Evolutionary conservation across 2,329 filamentous ascomycete genomes (phyloP).

Genomic region (Alternaria postmessia): DNA sequence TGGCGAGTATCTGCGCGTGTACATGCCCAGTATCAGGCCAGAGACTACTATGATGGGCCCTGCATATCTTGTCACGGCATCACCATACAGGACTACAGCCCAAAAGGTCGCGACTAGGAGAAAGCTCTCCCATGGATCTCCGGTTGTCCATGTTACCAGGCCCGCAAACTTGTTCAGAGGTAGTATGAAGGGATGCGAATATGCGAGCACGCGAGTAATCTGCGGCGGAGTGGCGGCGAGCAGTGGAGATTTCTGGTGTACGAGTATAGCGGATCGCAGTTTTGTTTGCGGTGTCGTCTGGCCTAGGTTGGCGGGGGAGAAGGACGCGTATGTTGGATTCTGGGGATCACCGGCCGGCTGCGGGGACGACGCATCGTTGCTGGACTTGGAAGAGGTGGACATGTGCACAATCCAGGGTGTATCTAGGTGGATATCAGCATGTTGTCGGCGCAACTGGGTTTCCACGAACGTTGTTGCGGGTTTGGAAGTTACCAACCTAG

Average conservation of each 20-base stretch:
- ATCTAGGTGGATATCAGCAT: slow-evolving; percentile 47
- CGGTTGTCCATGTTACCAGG: slow-evolving; percentile 90
- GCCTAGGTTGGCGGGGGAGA: slow-evolving; percentile 83
- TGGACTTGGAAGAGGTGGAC: slow-evolving; percentile 49
- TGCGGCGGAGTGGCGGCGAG: slow-evolving; percentile 93
- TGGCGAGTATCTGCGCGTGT: slow-evolving; percentile 86
- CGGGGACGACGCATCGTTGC: slow-evolving; percentile 50
- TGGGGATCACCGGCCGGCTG: slow-evolving; percentile 48
- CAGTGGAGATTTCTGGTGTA: slow-evolving; percentile 95
- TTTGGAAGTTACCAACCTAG: slow-evolving; percentile 46
- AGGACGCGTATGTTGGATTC: slow-evolving; percentile 80
- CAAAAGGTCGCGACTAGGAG: slow-evolving; percentile 85
- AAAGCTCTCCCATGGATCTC: slow-evolving; percentile 97
- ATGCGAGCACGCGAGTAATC: slow-evolving; percentile 90
- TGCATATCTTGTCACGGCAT: slow-evolving; percentile 78
- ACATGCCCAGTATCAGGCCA: slow-evolving; percentile 88
- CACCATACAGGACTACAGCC: slow-evolving; percentile 85
- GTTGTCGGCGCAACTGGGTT: slow-evolving; percentile 20
- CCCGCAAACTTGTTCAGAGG: slow-evolving; percentile 87
- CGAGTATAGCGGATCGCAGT: slow-evolving; percentile 88
- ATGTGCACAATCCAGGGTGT: slow-evolving; percentile 54
- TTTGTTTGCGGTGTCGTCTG: slow-evolving; percentile 73
- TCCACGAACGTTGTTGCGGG: slow-evolving; percentile 17
- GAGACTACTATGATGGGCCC: slow-evolving; percentile 85
- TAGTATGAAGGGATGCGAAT: slow-evolving; percentile 92